A percentile compares a stretch with the other conserved stretches of the same genome.
Conservation (phyloP, 1,139 yeast species). For the Blastobotrys illinoisensis region DNA sequence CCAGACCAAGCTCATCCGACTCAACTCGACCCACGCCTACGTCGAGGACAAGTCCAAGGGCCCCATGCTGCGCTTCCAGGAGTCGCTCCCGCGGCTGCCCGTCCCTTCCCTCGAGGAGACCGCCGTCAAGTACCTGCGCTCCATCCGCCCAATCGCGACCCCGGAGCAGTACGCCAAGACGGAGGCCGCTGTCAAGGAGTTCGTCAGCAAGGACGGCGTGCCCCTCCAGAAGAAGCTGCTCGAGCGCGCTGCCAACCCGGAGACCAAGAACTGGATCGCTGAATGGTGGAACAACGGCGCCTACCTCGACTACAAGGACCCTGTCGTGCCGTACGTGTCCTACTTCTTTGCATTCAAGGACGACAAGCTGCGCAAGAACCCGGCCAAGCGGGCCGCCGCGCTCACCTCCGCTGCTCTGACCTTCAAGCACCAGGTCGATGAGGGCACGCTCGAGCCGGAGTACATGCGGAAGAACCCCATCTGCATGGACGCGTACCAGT, state of each 20-base stretch:
- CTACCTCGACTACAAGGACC: constrained; percentile 85
- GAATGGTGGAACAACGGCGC: constrained; percentile 95
- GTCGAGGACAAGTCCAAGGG: constrained; percentile 48
- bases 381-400: constrained; percentile 69
- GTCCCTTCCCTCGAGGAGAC: constrained; percentile 80
- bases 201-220: constrained; percentile 61
- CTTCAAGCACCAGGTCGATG: constrained; percentile 36
- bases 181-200: constrained; percentile 57
- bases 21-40: constrained; percentile 32
- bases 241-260: constrained; percentile 51
- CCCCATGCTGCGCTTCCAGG: constrained; percentile 67
- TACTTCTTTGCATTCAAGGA: constrained; percentile 86
- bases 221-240: constrained; percentile 61
- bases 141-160: constrained; percentile 63
- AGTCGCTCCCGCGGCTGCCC: constrained; percentile 74
- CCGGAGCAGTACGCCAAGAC: constrained; percentile 54
- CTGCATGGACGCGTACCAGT: constrained; percentile 89
- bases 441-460: constrained; percentile 56
- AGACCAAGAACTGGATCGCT: constrained; percentile 78
- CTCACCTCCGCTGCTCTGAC: constrained; percentile 39
- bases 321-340: constrained; percentile 88
- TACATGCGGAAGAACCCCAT: constrained; percentile 73
- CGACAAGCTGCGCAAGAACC: constrained; percentile 49
- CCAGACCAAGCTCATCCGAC: constrained; percentile 17
- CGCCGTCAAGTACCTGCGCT: constrained; percentile 58